Base-by-base conservation (phyloP, 352 stramenopile genomes). In the Globisporangium paroecandrum region DNA sequence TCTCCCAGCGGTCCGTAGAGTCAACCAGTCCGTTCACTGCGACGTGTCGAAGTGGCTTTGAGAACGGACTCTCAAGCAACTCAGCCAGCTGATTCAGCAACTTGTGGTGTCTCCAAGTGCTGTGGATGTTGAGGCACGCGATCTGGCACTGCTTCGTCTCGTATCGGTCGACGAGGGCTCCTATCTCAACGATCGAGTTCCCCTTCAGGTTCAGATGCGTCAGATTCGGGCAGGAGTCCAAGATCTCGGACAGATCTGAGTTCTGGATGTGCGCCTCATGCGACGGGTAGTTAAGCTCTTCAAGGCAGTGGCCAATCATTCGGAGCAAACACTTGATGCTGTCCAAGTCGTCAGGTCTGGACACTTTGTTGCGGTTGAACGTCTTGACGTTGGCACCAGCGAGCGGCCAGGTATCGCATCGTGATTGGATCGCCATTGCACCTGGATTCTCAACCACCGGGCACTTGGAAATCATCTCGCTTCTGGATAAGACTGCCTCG, bases 381-480 rank as follows among this genome's bases (percentile, higher is more conserved):
- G n/a, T 5, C 49, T 29, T 56, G n/a, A 56, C 49, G n/a, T 56
- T 56, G 47, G n/a, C 47, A 55, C 47, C 47, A 24, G 47, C 7
- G 20, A 22, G 47, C 8, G 20, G 47, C 32, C 18, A 75, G 54
- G 27, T 61, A 65, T 9, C n/a, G 5, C 3, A 12, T 12, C 18
- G 18, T 53, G 1, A 2, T 15, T 18, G 36, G 2, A 43, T 15
- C 8, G 36, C 13, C 1, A 12, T 27, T 41, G 15, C 1, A 27
- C 0, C 15, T 18, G 6, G 24, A 18, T 15, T 9, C 6, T 20
- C 20, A 18, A 15, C 1, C 18, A 18, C 18, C 20, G 34, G 70
- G 66, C 66, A 51, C 66, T 76, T 62, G 18, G 34, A 53, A 29
- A 64, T 29, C 65, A 56, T 27, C 2, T 56, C 18, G 27, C 67